Evolutionary conservation across 2,329 filamentous ascomycete species (phyloP), one percentile per base, ranked within the genome.

Genomic region (Paraphoma chrysanthemicola): DNA sequence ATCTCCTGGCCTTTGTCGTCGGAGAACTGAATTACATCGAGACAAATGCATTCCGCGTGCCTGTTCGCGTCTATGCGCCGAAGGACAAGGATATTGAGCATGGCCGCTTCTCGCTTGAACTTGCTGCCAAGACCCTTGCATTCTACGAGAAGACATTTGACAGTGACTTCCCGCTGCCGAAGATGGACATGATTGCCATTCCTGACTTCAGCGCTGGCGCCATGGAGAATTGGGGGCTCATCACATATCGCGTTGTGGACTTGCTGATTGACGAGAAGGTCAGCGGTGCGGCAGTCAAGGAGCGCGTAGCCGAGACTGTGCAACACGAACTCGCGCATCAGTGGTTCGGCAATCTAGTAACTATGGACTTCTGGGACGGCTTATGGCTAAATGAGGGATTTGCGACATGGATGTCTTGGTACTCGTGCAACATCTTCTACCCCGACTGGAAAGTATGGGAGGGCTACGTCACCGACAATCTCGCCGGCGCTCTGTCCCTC

Each of bases 361-460:
- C 94, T 51, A 97, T 97, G 93, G 93, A 97, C 77, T 97, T 96
- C 84, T 98, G 94, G 94, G 93, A 97, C 78, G 94, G 93, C 52
- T 82, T 98, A 7, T 98, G 94, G 94, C 86, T 98, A 51, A 98
- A 98, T 77, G 92, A 96, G 77, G 92, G 92, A 36, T 96, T 96
- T 69, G 92, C 92, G 31, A 96, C 92, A 39, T 92, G 91, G 88
- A 93, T 95, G 91, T 93, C 91, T 58, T 90, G 92, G 92, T 95
- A 95, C 79, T 93, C 91, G 43, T 96, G 92, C 84, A 94, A 98
- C 76, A 86, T 86, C 55, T 97, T 98, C 82, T 98, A 93, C 79
- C 94, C 94, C 8, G 94, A 98, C 78, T 98, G 94, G 94, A 96
- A 96, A 79, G 92, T 98, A 12, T 98, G 94, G 94, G 88, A 98